Percentiles rank a stretch among this genome's conserved stretches.
Evolutionary conservation across 352 stramenopile species (phyloP).

Genomic region (Pythium angustatum): DNA sequence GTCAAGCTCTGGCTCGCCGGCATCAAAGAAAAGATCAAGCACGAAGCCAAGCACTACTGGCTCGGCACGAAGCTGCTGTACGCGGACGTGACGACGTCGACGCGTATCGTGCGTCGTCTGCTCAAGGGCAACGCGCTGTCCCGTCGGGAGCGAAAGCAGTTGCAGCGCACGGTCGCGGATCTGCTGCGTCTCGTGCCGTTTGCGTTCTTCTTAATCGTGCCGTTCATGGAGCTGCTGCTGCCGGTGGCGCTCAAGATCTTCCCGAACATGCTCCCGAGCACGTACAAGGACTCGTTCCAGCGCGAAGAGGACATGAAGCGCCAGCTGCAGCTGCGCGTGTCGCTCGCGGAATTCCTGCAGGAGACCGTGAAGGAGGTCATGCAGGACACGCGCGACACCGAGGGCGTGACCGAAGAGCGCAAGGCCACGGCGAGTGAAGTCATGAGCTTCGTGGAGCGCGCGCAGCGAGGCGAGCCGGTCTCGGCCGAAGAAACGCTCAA

Average conservation of each 20-base stretch:
- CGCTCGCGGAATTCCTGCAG: conserved; percentile 97
- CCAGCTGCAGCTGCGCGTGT: conserved; percentile 94
- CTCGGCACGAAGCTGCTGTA: conserved; percentile 96
- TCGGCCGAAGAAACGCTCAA: conserved; percentile 81
- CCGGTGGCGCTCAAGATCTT: conserved; percentile 98
- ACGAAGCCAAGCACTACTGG: conserved; percentile 96
- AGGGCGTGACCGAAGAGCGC: conserved; percentile 75
- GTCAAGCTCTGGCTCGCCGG: conserved; percentile 63
- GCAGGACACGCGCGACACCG: conserved; percentile 78
- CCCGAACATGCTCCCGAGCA: conserved; percentile 99
- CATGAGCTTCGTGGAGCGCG: conserved; percentile 82
- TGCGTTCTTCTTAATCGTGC: conserved; percentile 97
- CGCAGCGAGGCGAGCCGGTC: conserved; percentile 75
- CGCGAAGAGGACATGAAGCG: conserved; percentile 98
- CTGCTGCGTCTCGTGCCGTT: conserved; percentile 97
- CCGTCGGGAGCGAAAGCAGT: conserved; percentile 95
- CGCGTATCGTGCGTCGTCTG: conserved; percentile 90
- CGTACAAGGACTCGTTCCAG: conserved; percentile 96
- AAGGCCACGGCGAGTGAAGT: conserved; percentile 82
- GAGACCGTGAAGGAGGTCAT: conserved; percentile 94
- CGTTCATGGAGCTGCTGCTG: conserved; percentile 98
- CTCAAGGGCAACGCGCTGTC: conserved; percentile 93
- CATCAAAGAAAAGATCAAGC: conserved; percentile 82
- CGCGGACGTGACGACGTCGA: conserved; percentile 94
- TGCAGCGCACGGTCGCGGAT: conserved; percentile 96